Evolutionary conservation across 257 asterid genomes (phyloP).

Genomic region (Solanum chmielewskii): DNA sequence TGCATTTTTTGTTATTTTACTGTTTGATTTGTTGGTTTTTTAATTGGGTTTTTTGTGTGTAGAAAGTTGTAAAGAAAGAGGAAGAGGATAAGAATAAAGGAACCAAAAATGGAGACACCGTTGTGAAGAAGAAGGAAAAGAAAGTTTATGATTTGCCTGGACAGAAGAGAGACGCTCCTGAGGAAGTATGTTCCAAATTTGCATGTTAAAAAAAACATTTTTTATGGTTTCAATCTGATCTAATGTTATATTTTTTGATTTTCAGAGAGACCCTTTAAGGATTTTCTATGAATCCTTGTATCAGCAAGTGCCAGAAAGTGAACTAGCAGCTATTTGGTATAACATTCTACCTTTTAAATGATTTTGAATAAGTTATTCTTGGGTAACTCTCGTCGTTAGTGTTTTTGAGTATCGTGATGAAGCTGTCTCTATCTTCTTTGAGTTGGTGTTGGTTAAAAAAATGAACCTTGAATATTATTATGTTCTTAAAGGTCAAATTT

Average conservation of each 20-base stretch:
- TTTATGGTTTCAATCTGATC: background rate
- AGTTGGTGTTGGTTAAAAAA: background rate
- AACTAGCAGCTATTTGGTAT: slow-evolving; percentile 85
- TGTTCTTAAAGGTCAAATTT: background rate
- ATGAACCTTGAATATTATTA: background rate
- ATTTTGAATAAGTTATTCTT: background rate
- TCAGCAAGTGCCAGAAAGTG: slow-evolving; percentile 72
- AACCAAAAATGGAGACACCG: slow-evolving; percentile 22
- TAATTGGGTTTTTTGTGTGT: background rate
- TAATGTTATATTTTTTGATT: background rate
- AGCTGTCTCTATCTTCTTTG: background rate
- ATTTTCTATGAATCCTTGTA: slow-evolving; percentile 69
- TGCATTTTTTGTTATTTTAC: background rate
- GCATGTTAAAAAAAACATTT: background rate
- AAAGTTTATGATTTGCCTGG: slow-evolving; percentile 78
- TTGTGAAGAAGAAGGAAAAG: slow-evolving; percentile 43
- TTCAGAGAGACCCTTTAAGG: slow-evolving; percentile 77
- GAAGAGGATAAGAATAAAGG: slow-evolving; percentile 23
- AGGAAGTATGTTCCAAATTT: slow-evolving; percentile 32
- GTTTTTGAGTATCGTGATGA: background rate
- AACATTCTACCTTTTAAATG: background rate
- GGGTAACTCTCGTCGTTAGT: background rate
- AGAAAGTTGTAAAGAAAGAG: slow-evolving; percentile 15
- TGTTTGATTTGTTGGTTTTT: background rate
- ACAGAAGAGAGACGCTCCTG: slow-evolving; percentile 77